Evolutionary conservation across 1,284 basidiomycete genomes (phyloP).

Genomic region (Salmacisia buchloeana): DNA sequence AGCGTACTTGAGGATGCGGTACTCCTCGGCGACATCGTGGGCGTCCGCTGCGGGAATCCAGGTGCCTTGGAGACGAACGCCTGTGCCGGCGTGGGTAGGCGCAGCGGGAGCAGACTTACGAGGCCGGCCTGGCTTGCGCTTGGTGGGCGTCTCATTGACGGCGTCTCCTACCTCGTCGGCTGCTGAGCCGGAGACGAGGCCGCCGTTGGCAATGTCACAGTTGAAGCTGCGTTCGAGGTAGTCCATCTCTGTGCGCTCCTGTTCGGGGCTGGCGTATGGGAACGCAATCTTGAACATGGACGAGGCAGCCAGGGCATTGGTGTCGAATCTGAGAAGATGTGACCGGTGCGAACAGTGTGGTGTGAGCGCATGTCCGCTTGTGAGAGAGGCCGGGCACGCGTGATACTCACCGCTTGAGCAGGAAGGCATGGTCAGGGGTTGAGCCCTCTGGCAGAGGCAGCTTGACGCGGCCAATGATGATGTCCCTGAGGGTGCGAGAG

Average conservation of each 20-base stretch:
- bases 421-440: slow-evolving; percentile 25
- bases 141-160: slow-evolving; percentile 50
- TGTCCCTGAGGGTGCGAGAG: slow-evolving; percentile 54
- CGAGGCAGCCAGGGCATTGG: slow-evolving; percentile 85
- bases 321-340: slow-evolving; percentile 92
- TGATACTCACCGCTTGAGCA: slow-evolving; percentile 26
- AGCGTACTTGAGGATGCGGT: slow-evolving; percentile 62
- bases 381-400: background rate
- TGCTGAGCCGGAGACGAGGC: slow-evolving; percentile 40
- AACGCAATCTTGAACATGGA: slow-evolving; percentile 98
- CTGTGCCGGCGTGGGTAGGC: slow-evolving; percentile 40
- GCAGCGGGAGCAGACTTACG: slow-evolving; percentile 17
- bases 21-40: slow-evolving; percentile 61
- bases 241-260: slow-evolving; percentile 74
- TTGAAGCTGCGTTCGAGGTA: slow-evolving; percentile 78
- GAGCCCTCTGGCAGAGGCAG: slow-evolving; percentile 62
- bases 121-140: slow-evolving; percentile 23
- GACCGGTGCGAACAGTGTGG: too few relatives aligned
- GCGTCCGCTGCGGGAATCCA: slow-evolving; percentile 79
- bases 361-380: background rate
- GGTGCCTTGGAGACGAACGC: slow-evolving; percentile 70
- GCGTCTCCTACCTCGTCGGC: slow-evolving; percentile 53
- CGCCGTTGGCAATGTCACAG: slow-evolving; percentile 73
- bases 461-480: slow-evolving; percentile 86
- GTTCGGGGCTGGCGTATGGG: slow-evolving; percentile 71